These are phyloP conservation scores for Telfairia occidentalis DNA, from an alignment of 331 rosid species.

Conservation along the genomic window DNA sequence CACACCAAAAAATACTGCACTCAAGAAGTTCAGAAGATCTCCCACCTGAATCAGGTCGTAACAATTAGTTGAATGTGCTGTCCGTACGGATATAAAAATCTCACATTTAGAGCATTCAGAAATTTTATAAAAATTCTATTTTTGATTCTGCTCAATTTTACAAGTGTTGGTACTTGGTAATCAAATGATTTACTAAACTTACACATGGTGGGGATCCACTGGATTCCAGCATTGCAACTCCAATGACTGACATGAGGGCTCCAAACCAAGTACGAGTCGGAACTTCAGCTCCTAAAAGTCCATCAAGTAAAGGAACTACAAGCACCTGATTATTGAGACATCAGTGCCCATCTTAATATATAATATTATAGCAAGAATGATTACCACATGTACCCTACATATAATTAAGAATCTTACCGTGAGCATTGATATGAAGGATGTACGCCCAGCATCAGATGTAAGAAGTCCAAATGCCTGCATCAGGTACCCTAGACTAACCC, in stretches of 20 bases:
- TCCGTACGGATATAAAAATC: not conserved
- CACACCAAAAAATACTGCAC: constrained; percentile 60
- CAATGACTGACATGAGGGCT: constrained; percentile 43
- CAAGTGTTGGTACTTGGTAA: not conserved
- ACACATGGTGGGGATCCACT: constrained; percentile 72
- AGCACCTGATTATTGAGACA: constrained; percentile 36
- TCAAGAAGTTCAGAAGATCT: constrained; percentile 57
- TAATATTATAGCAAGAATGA: not conserved
- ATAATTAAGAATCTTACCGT: constrained; percentile 31
- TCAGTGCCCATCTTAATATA: constrained; percentile 22
- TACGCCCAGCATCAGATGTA: constrained; percentile 75
- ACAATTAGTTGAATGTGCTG: not conserved
- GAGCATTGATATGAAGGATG: constrained; percentile 53
- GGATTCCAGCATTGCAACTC: constrained; percentile 68
- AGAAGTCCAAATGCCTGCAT: constrained; percentile 66
- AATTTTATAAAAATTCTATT: not conserved
- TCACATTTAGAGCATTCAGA: not conserved
- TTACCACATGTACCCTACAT: not conserved
- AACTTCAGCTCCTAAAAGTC: constrained; percentile 47
- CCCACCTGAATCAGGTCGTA: constrained; percentile 36
- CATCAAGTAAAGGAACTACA: constrained; percentile 77
- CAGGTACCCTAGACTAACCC: constrained; percentile 74
- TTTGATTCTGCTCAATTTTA: not conserved
- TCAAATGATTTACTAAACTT: constrained; percentile 6
- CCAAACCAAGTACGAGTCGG: constrained; percentile 69